Base-by-base conservation (phyloP, 179 eudicot genomes). In the Carnegiea gigantea region DNA sequence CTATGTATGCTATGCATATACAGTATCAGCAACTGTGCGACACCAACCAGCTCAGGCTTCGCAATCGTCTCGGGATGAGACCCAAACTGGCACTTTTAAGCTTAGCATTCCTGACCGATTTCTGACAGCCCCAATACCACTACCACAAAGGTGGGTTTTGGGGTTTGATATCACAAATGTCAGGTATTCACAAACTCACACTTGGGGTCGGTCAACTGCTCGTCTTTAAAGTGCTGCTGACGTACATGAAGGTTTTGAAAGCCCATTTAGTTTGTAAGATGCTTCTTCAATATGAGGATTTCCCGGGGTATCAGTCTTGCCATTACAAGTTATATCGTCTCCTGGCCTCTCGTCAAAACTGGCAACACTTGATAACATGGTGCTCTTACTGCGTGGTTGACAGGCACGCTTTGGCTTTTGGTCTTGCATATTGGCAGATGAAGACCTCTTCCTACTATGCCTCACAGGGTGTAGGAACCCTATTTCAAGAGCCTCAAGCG, bases 401-500 rank as follows among this genome's bases (percentile, higher is more conserved):
- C 86, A 78, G 40, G 82, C 46, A 67, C 81, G 84, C 79, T 84
- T 85, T 70, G 83, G 65, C 82, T 82, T 88, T 75, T 49, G 81
- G 60, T 88, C 84, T 62, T 82, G 80, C 9, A 15, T 23, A 54
- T 51, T 28, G 46, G 73, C 51, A 23, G 86, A 30, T 9, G 88
- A 30, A 60, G 78, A 74, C 23, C 90, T 85, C 73, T 84, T 86
- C 77, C 82, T 64, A 65, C 71, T 57, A 13, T 73, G 76, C 83
- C 84, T 76, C 6, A 77, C 83, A 40, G 90, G 84, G 79, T 49
- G 77, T 28, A 87, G 71, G 80, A 90, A 84, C 23, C 89, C 90
- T 51, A 84, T 62, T 83, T 89, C 90, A 73, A 91, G 87, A 80
- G 94, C 92, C 87, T 91, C 94, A 54, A 90, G 84, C 33, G 89